Evolutionary conservation across 2,329 filamentous ascomycete genomes (phyloP).

Genomic region (Penicillium oxalicum): DNA sequence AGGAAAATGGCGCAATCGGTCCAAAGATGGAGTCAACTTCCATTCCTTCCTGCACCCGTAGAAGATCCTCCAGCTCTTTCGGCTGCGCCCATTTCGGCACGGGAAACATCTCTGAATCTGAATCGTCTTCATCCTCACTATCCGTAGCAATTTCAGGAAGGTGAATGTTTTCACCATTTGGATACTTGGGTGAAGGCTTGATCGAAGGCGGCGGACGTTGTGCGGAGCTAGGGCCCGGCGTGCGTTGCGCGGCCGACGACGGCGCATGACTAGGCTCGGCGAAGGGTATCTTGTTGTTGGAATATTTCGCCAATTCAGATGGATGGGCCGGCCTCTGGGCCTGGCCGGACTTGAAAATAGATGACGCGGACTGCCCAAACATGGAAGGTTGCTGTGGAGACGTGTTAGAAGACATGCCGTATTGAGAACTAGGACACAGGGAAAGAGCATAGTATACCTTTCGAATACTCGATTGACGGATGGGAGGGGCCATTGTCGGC

Average conservation of each 20-base stretch:
- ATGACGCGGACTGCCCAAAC: constrained; percentile 32
- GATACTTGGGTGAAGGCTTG: constrained; percentile 75
- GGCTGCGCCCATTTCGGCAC: constrained; percentile 84
- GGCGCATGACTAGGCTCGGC: constrained; percentile 61
- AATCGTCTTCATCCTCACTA: constrained; percentile 73
- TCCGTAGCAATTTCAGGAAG: constrained; percentile 95
- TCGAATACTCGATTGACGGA: constrained; percentile 68
- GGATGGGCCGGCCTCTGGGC: constrained; percentile 61
- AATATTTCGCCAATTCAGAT: constrained; percentile 79
- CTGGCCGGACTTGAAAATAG: constrained; percentile 41
- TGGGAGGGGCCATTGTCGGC: constrained; percentile 73
- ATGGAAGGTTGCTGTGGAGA: constrained; percentile 35
- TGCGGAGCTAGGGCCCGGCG: constrained; percentile 52
- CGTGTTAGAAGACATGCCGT: constrained; percentile 10
- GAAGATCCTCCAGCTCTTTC: constrained; percentile 68
- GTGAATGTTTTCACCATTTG: constrained; percentile 82
- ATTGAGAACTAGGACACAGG: background rate
- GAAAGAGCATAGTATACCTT: constrained; percentile 51
- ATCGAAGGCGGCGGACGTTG: constrained; percentile 32
- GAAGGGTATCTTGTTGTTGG: constrained; percentile 85
- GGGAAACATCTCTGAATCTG: constrained; percentile 54
- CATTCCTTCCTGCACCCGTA: constrained; percentile 71
- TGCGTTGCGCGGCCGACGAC: constrained; percentile 52
- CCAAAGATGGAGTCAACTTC: constrained; percentile 84
- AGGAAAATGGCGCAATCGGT: constrained; percentile 76